These are phyloP conservation scores for Lithohypha guttulata DNA, from an alignment of 2,329 filamentous ascomycete species.

Conservation along the genomic window DNA sequence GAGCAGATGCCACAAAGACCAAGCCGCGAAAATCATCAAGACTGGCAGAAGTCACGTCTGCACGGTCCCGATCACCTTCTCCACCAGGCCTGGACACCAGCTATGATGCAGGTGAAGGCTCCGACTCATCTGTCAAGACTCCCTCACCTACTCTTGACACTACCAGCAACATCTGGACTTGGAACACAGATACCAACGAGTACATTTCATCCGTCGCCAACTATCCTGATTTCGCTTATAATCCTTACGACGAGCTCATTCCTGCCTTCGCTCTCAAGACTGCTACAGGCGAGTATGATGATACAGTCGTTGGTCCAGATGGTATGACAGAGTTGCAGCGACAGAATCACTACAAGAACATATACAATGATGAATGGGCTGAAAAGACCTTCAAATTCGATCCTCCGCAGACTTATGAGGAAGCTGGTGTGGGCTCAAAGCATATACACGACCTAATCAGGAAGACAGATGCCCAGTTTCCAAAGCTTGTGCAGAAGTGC, in stretches of 20 bases:
- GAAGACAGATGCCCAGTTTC: slow-evolving; percentile 5
- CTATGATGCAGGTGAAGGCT: neutral
- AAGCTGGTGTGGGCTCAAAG: slow-evolving; percentile 4
- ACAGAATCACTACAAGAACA: slow-evolving; percentile 1
- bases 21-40: slow-evolving; percentile 7
- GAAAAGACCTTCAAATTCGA: slow-evolving; percentile 1
- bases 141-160: slow-evolving; percentile 2
- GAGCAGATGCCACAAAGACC: slow-evolving; percentile 6
- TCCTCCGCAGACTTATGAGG: slow-evolving; percentile 8
- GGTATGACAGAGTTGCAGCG: slow-evolving; percentile 7
- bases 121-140: slow-evolving; percentile 3
- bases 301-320: slow-evolving; percentile 5
- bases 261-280: slow-evolving; percentile 6
- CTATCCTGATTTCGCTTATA: slow-evolving; percentile 7
- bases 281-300: neutral
- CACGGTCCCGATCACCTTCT: slow-evolving; percentile 7
- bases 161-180: neutral
- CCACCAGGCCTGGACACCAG: slow-evolving; percentile 3
- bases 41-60: slow-evolving; percentile 6
- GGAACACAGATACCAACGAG: slow-evolving; percentile 5
- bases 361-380: slow-evolving; percentile 7
- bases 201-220: slow-evolving; percentile 1
- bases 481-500: neutral
- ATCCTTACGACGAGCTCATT: slow-evolving; percentile 1
- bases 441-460: slow-evolving; percentile 4